Conservation (phyloP, 2,329 filamentous ascomycete species). For the Tolypocladium inflatum region DNA sequence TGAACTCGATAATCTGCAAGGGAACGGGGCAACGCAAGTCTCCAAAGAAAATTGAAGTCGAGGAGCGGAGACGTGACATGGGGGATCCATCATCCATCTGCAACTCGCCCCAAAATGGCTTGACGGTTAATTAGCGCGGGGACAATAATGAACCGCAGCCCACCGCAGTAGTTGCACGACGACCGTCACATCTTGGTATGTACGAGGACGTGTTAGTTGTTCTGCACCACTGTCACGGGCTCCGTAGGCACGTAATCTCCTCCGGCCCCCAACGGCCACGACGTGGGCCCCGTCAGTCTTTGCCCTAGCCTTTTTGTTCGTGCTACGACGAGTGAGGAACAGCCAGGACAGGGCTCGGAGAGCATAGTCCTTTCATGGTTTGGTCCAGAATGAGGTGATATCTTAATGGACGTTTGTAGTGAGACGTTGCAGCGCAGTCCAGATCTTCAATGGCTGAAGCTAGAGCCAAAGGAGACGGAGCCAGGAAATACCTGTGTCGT, state of each 20-base stretch:
- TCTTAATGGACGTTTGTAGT: neutral
- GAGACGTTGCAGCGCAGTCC: conserved; percentile 6
- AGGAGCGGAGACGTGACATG: conserved; percentile 1
- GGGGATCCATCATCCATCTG: neutral
- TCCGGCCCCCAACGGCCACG: neutral
- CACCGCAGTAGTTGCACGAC: neutral
- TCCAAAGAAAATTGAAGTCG: neutral
- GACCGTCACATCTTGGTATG: neutral
- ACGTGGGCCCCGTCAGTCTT: neutral
- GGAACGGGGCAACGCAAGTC: neutral
- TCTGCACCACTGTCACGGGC: neutral
- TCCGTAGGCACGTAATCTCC: neutral
- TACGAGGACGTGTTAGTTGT: neutral
- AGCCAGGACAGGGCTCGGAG: neutral
- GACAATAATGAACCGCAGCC: neutral
- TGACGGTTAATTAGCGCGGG: neutral
- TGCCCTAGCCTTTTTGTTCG: neutral
- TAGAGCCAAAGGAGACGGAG: neutral
- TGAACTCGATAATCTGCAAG: neutral
- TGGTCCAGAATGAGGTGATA: neutral
- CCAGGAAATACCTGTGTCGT: neutral
- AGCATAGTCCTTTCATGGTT: neutral
- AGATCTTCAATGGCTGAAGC: conserved; percentile 1
- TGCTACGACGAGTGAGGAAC: neutral
- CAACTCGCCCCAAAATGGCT: neutral